Evolutionary conservation across 768 basidiomycete species (phyloP).

Genomic region (Strobilomyces dryophilus): DNA sequence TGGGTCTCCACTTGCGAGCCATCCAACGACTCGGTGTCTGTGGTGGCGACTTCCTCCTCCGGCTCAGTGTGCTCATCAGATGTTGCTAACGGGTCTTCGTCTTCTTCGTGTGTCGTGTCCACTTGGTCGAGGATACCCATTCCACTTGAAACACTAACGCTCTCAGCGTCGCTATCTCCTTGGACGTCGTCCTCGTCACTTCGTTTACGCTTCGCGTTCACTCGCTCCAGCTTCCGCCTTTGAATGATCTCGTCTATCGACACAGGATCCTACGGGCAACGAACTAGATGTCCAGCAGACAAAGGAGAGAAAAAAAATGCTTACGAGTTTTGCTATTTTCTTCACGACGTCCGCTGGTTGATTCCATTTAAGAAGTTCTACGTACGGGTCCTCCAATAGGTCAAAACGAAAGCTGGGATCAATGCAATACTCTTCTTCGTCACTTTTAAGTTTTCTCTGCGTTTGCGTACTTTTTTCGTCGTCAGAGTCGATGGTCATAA

Average conservation of each 20-base stretch:
- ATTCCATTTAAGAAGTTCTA: slow-evolving; percentile 45
- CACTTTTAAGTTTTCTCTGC: slow-evolving; percentile 23
- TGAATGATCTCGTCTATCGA: slow-evolving; percentile 93
- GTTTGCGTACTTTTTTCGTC: slow-evolving; percentile 44
- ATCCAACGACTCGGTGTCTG: slow-evolving; percentile 47
- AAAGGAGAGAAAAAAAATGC: slow-evolving; percentile 22
- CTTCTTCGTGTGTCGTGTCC: slow-evolving; percentile 28
- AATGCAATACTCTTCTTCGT: slow-evolving; percentile 56
- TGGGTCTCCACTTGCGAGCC: slow-evolving; percentile 60
- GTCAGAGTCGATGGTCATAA: slow-evolving; percentile 85
- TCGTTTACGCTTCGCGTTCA: slow-evolving; percentile 61
- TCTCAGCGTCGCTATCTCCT: slow-evolving; percentile 34
- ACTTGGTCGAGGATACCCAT: slow-evolving; percentile 16
- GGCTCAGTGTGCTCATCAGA: slow-evolving; percentile 29
- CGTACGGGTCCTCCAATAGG: slow-evolving; percentile 64
- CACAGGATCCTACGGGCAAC: slow-evolving; percentile 55
- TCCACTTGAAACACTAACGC: slow-evolving; percentile 6
- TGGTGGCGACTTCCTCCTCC: slow-evolving; percentile 26
- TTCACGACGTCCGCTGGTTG: slow-evolving; percentile 55
- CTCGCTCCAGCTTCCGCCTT: slow-evolving; percentile 46
- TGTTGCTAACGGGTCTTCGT: slow-evolving; percentile 32
- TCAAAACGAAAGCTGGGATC: slow-evolving; percentile 86
- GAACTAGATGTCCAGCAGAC: neutral
- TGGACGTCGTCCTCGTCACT: slow-evolving; percentile 32
- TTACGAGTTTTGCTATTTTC: slow-evolving; percentile 58